Conservation (phyloP, 306 rosid species). For the Senna siamea region DNA sequence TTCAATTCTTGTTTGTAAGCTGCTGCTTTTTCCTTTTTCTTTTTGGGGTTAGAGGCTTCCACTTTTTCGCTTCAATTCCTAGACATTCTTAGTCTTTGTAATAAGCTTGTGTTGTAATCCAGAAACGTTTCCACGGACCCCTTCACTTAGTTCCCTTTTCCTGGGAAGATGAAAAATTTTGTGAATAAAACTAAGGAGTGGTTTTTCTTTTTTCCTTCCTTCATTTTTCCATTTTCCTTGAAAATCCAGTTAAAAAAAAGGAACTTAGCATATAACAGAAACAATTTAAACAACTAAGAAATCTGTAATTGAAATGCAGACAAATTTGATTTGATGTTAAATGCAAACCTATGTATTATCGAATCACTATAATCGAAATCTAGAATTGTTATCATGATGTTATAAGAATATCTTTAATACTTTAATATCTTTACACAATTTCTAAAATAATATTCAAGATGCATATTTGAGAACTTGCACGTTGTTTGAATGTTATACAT, state of each 20-base stretch:
- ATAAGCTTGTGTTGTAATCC: constrained; percentile 56
- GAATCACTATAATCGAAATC: neutral
- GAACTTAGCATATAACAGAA: too few species aligned
- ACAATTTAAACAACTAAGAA: too few species aligned
- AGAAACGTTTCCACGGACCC: constrained; percentile 43
- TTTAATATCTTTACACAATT: too few species aligned
- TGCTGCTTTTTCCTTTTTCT: constrained; percentile 24
- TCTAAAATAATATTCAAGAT: neutral
- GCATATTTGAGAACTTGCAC: too few species aligned
- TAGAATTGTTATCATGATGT: neutral
- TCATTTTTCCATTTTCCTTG: neutral
- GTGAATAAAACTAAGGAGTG: constrained; percentile 38
- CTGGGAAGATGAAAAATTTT: constrained; percentile 36
- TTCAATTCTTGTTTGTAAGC: constrained; percentile 50
- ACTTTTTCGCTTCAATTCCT: constrained; percentile 39
- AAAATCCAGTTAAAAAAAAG: too few species aligned
- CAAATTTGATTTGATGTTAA: too few species aligned
- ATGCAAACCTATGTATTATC: neutral
- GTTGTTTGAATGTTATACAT: too few species aligned
- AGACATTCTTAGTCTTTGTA: constrained; percentile 57
- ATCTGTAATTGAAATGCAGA: too few species aligned
- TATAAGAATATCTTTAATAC: too few species aligned
- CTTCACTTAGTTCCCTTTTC: constrained; percentile 28
- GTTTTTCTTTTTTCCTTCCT: neutral
- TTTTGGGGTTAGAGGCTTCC: constrained; percentile 37